These are phyloP conservation scores for Neonothopanus nambi DNA, from an alignment of 1,284 basidiomycete genomes.

Conservation along the genomic window DNA sequence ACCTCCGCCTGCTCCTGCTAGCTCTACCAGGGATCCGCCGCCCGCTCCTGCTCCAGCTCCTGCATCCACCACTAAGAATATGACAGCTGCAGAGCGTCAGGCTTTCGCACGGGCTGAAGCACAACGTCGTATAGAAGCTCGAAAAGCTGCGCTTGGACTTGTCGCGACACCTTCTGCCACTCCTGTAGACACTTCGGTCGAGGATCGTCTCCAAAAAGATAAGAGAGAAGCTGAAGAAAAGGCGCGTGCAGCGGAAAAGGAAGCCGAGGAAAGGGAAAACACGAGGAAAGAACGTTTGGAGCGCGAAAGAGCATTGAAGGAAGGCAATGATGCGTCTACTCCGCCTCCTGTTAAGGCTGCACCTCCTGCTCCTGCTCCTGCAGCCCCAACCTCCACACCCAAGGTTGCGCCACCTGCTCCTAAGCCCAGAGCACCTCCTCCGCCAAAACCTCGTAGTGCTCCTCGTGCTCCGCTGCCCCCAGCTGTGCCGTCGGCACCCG, in stretches of 20 bases:
- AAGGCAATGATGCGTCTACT: constrained; percentile 34
- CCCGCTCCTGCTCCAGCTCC: constrained; percentile 51
- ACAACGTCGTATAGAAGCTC: constrained; percentile 81
- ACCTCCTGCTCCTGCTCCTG: constrained; percentile 29
- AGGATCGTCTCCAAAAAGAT: constrained; percentile 82
- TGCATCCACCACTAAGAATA: constrained; percentile 58
- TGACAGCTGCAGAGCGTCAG: constrained; percentile 84
- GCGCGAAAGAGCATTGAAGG: constrained; percentile 61
- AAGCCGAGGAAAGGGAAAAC: constrained; percentile 76
- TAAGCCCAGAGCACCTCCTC: constrained; percentile 44
- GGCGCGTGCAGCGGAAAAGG: constrained; percentile 69
- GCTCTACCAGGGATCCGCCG: constrained; percentile 34
- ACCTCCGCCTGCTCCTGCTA: constrained; percentile 43
- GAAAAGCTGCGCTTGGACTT: constrained; percentile 85
- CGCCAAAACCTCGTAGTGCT: constrained; percentile 32
- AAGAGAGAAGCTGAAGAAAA: constrained; percentile 86
- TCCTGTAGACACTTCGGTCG: constrained; percentile 73
- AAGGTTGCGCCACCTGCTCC: constrained; percentile 34
- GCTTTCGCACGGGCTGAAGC: constrained; percentile 85
- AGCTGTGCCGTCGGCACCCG: constrained; percentile 32
- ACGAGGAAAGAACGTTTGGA: constrained; percentile 69
- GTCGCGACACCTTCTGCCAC: constrained; percentile 54
- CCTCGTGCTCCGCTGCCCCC: constrained; percentile 32
- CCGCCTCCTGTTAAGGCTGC: constrained; percentile 21
- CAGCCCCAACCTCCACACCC: no score